Base-by-base conservation (phyloP, 75 land plant species). In the Larix kaempferi region DNA sequence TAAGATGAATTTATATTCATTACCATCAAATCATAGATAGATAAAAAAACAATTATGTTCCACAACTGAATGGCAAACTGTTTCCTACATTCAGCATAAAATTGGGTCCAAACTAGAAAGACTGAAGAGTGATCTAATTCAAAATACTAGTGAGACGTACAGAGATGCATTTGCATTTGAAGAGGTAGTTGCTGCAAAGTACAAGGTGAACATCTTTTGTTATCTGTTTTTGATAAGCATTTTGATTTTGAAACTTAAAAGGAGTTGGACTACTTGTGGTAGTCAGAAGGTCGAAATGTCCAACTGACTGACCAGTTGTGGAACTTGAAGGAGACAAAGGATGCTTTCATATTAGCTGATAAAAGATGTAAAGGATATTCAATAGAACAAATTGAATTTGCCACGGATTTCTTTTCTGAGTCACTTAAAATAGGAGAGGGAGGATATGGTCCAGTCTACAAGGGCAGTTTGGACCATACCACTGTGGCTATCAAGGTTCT, bases 401-500 rank as follows among this genome's bases (percentile, higher is more conserved):
- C 91, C 23, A 88, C 91, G 0, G 71, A 83, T 33, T 56, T 37
- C 75, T 86, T 86, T 66, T 39, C 76, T 15, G 80, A 81, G 15
- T n/a, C 35, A 22, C 57, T 62, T 25, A 86, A 88, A 76, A 82
- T 88, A 41, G 88, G 90, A 2, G 84, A 86, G 49, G 90, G 90
- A 33, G 90, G 90, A 14, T 88, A 82, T 78, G 90, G 90, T 15
- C 80, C 95, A 39, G 95, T 93, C 6, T 93, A 78, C 76, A 85
- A 86, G 80, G 91, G 80, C n/a, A 74, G 23, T 16, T 76, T 90
- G 27, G 86, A 85, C 75, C 80, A 90, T 65, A 90, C 84, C 1
- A 55, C 84, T 12, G 88, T 89, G 64, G 95, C 95, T 55, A 87
- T 93, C 59, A 93, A 93, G 79, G 86, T 93, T 62, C 64, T 91